A percentile compares a stretch with the other conserved stretches of the same genome.
phyloP scores from a whole-genome alignment of 371 early-diverging fungal genomes.

The Actinomucor elegans region DNA sequence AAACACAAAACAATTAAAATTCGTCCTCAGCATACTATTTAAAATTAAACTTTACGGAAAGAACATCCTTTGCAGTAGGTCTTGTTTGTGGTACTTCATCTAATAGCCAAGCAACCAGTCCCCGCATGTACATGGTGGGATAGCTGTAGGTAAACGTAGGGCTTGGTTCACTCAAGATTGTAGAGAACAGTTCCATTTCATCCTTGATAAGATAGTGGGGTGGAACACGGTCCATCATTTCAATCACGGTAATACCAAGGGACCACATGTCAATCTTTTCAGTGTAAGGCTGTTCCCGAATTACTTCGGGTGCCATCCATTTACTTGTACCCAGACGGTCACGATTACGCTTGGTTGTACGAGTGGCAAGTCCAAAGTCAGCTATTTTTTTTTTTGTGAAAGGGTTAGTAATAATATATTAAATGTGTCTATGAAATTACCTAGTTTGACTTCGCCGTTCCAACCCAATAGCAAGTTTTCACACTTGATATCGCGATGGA shows the following conservation, averaged over 20 bases:
- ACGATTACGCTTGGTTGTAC: conserved; percentile 55
- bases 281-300: conserved; percentile 85
- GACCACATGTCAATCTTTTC: conserved; percentile 65
- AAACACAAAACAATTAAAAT: background rate
- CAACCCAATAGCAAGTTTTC: conserved; percentile 96
- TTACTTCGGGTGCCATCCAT: conserved; percentile 96
- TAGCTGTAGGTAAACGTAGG: conserved; percentile 53
- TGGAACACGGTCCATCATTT: conserved; percentile 57
- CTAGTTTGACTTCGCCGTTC: conserved; percentile 95
- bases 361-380: conserved; percentile 49
- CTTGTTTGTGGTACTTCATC: conserved; percentile 44
- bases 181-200: conserved; percentile 47
- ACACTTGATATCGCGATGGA: conserved; percentile 96
- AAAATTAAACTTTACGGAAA: conserved; percentile 22
- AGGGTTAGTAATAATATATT: too few species aligned
- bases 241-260: conserved; percentile 30
- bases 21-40: background rate
- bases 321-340: conserved; percentile 96
- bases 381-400: conserved; percentile 24
- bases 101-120: conserved; percentile 51
- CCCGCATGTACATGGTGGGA: conserved; percentile 55
- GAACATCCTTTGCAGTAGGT: conserved; percentile 44
- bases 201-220: conserved; percentile 53
- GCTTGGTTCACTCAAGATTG: conserved; percentile 41
- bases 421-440: conserved; percentile 70